Base-by-base conservation (phyloP, 306 rosid species). In the Begonia masoniana region DNA sequence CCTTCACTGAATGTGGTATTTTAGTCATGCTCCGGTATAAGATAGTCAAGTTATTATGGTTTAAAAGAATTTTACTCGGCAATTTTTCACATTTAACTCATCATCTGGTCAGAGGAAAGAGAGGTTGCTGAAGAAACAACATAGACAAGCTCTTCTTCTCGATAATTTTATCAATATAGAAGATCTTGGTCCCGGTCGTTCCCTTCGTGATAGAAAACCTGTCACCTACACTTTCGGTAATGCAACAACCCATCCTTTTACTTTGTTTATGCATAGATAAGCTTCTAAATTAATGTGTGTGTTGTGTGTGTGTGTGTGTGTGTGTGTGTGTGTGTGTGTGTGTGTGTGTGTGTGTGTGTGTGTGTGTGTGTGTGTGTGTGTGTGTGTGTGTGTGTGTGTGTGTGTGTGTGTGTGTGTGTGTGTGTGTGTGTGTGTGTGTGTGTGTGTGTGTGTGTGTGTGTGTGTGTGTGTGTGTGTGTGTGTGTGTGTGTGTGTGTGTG, bases 181-280 rank as follows among this genome's bases (percentile, higher is more conserved):
- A 50, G 99, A 85, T 53, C 84, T 87, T 68, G 88, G 61, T 62
- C 80, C 96, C 4, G 99, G 99, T 55, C 99, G 99, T 69, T 80
- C 99, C 55, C 99, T 92, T 47, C 99, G 99, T 64, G 96, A 82
- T 71, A 77, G 99, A 72, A 92, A 92, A 65, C 96, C 84, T 42
- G 99, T 92, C 60, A 87, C 99, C 58, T 92, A 92, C 69, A 92
- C 99, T 51, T 92, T 92, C 36, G 99, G 99, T 92, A 68, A 76
- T 62, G 62, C 62, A 57, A 61, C 43, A 54, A 47, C 39, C 39
- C 39, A 31, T 31, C 39, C 39, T 31, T 31, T 31, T 31, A 4
- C 7, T 31, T 31, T 31, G 39, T 7, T 6, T 31, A 5, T 31
- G 39, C 39, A 6, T 31, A 31, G 39, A 31, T 31, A 31, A 31